Evolutionary conservation across 2,329 filamentous ascomycete species (phyloP).

Genomic region (Rhexocercosporidium sp.): DNA sequence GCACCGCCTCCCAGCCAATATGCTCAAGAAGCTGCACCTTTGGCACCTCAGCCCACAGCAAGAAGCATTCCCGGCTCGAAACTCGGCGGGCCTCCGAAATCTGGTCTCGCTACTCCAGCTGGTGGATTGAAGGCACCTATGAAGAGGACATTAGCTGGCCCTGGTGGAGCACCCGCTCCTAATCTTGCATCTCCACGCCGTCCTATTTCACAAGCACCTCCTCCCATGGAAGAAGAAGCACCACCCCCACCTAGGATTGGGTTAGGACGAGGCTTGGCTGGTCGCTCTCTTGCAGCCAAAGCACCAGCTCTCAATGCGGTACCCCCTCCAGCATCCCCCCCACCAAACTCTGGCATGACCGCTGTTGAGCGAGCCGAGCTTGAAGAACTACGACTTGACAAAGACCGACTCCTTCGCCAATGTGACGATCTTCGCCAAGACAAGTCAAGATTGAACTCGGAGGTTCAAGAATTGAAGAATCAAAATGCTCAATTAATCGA

Average conservation of each 20-base stretch:
- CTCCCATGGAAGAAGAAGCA: constrained; percentile 51
- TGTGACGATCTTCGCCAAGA: constrained; percentile 84
- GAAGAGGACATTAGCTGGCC: constrained; percentile 57
- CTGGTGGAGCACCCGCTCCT: constrained; percentile 46
- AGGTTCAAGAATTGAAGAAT: constrained; percentile 93
- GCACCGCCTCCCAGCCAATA: constrained; percentile 50
- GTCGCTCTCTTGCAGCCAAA: constrained; percentile 83
- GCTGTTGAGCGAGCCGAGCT: constrained; percentile 90
- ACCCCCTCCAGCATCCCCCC: constrained; percentile 59
- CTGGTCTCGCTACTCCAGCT: constrained; percentile 49
- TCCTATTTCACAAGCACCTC: constrained; percentile 50
- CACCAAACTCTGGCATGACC: constrained; percentile 69
- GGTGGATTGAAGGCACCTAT: constrained; percentile 63
- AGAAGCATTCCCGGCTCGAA: constrained; percentile 56
- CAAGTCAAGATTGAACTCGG: constrained; percentile 78
- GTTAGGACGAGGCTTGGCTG: constrained; percentile 73
- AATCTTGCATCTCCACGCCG: constrained; percentile 53
- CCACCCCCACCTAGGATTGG: constrained; percentile 38
- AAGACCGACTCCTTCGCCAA: constrained; percentile 76
- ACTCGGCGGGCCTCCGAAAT: constrained; percentile 59
- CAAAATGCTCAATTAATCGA: constrained; percentile 97
- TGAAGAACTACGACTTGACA: constrained; percentile 83
- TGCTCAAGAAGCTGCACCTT: constrained; percentile 57
- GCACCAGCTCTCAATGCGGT: constrained; percentile 55
- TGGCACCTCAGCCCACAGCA: constrained; percentile 63